These are phyloP conservation scores for Keqinozyma sinolaborantium DNA, from an alignment of 1,139 yeast species.

Conservation along the genomic window DNA sequence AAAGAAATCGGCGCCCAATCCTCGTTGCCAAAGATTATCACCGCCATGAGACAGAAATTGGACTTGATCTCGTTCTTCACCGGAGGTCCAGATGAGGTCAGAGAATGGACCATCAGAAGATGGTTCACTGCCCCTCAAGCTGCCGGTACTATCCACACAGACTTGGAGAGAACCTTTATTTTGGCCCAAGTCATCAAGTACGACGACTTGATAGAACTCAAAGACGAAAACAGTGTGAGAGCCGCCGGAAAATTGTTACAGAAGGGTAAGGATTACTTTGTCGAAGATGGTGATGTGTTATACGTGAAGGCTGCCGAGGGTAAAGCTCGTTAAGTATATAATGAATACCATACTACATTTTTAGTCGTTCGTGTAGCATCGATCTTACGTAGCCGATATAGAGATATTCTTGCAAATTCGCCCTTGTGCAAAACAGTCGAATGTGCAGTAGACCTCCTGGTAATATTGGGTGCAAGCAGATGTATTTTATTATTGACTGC, in stretches of 20 bases:
- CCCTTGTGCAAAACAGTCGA: too few relatives aligned
- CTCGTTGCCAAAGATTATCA: slow-evolving; percentile 84
- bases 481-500: too few relatives aligned
- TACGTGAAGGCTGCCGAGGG: slow-evolving; percentile 97
- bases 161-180: slow-evolving; percentile 48
- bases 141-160: slow-evolving; percentile 81
- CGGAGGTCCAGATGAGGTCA: slow-evolving; percentile 80
- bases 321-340: slow-evolving; percentile 51
- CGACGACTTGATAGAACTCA: slow-evolving; percentile 60
- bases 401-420: too few relatives aligned
- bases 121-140: slow-evolving; percentile 88
- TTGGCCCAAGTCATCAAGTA: slow-evolving; percentile 47
- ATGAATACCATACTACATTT: slow-evolving; percentile 1
- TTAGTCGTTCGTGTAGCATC: slow-evolving; percentile 3
- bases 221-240: slow-evolving; percentile 82
- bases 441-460: too few relatives aligned
- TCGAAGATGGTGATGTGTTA: slow-evolving; percentile 76
- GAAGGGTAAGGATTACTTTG: slow-evolving; percentile 97
- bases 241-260: slow-evolving; percentile 90
- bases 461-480: too few relatives aligned
- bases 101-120: slow-evolving; percentile 87
- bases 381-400: too few relatives aligned
- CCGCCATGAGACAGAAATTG: slow-evolving; percentile 78
- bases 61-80: slow-evolving; percentile 83
- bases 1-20: slow-evolving; percentile 81